Evolutionary conservation across 257 asterid genomes (phyloP).

Genomic region (Solanum piurae): DNA sequence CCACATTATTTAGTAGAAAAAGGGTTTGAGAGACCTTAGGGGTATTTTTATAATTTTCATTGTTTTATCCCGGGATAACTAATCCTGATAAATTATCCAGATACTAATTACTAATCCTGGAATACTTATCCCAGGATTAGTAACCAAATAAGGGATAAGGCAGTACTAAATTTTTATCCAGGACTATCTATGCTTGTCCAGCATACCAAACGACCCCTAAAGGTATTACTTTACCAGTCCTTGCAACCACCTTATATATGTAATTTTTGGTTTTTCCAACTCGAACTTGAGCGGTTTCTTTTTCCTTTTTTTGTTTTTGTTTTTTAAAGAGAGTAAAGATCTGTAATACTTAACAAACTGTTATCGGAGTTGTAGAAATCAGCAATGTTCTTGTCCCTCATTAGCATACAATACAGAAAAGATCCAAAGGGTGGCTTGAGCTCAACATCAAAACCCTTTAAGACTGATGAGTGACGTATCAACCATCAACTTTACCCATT

Average conservation of each 20-base stretch:
- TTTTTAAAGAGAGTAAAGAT: not conserved
- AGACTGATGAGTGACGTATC: not conserved
- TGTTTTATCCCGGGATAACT: not conserved
- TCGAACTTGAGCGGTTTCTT: not conserved
- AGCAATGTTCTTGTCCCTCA: not conserved
- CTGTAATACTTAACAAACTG: not conserved
- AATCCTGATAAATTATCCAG: not conserved
- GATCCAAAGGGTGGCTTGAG: not conserved
- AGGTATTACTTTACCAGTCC: not conserved
- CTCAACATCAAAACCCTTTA: not conserved
- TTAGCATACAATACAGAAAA: not conserved
- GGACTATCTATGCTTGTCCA: not conserved
- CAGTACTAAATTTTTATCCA: not conserved
- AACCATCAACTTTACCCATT: not conserved
- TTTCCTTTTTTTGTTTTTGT: not conserved
- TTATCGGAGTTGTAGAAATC: not conserved
- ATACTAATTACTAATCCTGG: not conserved
- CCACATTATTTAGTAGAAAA: not conserved
- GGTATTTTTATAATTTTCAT: not conserved
- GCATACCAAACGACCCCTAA: not conserved
- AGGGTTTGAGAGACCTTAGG: not conserved
- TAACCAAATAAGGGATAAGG: not conserved
- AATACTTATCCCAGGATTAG: not conserved
- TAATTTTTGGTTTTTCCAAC: not conserved
- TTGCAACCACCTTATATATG: not conserved